Percentiles rank a stretch among this genome's conserved stretches.
Conservation (phyloP, 768 basidiomycete genomes). For the Rhodocollybia butyracea region DNA sequence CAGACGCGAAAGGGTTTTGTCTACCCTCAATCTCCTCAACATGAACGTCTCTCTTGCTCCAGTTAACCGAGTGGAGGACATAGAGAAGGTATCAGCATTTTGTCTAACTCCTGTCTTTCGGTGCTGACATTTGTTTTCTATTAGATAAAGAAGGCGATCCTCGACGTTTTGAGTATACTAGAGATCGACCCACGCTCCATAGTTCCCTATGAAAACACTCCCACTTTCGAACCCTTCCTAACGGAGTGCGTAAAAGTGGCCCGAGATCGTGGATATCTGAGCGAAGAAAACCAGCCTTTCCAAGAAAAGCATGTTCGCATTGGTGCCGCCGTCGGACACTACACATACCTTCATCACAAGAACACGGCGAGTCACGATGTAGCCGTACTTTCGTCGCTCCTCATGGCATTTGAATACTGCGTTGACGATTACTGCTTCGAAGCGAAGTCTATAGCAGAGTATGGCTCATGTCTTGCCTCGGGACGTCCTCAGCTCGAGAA, state of each 20-base stretch:
- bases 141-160: constrained; percentile 10
- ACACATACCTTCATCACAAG: constrained; percentile 5
- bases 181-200: constrained; percentile 5
- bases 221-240: constrained; percentile 8
- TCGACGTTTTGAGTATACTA: constrained; percentile 5
- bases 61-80: too few relatives aligned
- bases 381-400: constrained; percentile 2
- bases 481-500: constrained; percentile 2
- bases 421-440: constrained; percentile 9
- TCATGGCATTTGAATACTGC: constrained; percentile 8
- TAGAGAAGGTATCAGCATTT: too few relatives aligned
- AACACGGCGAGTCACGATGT: neutral
- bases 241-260: constrained; percentile 10
- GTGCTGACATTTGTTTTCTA: neutral
- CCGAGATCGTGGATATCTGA: constrained; percentile 1
- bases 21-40: too few relatives aligned
- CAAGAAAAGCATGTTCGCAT: constrained; percentile 8
- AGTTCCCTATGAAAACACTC: constrained; percentile 7
- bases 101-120: neutral
- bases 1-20: too few relatives aligned
- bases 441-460: neutral
- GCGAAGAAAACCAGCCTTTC: neutral
- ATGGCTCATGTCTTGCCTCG: constrained; percentile 1
- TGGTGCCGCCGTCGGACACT: constrained; percentile 12
- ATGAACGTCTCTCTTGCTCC: too few relatives aligned